Evolutionary conservation across 352 stramenopile genomes (phyloP).

Genomic region (Nothophytophthora sp.): DNA sequence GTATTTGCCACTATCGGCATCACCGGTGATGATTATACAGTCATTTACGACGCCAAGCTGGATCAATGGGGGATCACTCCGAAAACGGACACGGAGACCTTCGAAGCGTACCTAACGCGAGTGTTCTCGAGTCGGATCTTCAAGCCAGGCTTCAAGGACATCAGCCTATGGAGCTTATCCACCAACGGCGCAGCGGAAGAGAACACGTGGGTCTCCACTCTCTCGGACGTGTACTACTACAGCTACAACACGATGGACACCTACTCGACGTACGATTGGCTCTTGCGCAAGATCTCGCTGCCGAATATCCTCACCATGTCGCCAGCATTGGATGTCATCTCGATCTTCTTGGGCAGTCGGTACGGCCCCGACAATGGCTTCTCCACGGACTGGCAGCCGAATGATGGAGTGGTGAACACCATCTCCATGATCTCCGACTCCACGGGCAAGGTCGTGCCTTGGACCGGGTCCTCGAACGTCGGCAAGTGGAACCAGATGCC

Average conservation of each 20-base stretch:
- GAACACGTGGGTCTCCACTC: slow-evolving; percentile 35
- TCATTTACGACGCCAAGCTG: slow-evolving; percentile 35
- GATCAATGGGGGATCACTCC: slow-evolving; percentile 28
- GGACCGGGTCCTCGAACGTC: slow-evolving; percentile 12
- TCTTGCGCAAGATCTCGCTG: slow-evolving; percentile 28
- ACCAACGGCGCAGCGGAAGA: slow-evolving; percentile 32
- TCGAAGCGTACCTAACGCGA: slow-evolving; percentile 28
- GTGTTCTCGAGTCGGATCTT: slow-evolving; percentile 27
- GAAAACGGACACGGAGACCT: slow-evolving; percentile 10
- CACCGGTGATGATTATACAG: not conserved
- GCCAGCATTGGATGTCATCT: slow-evolving; percentile 14
- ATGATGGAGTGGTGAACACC: slow-evolving; percentile 31
- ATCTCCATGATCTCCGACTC: slow-evolving; percentile 28
- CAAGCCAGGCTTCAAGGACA: slow-evolving; percentile 22
- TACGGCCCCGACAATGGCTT: slow-evolving; percentile 18
- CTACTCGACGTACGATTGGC: slow-evolving; percentile 12
- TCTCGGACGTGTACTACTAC: slow-evolving; percentile 41
- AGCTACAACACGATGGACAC: slow-evolving; percentile 33
- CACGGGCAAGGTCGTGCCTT: slow-evolving; percentile 10
- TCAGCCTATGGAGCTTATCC: slow-evolving; percentile 28
- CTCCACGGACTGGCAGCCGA: slow-evolving; percentile 25
- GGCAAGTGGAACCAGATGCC: slow-evolving; percentile 39
- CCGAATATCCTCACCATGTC: slow-evolving; percentile 36
- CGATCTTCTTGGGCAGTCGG: slow-evolving; percentile 23
- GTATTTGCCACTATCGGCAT: slow-evolving; percentile 7